phyloP scores from a whole-genome alignment of 208 protist genomes.

The Trichomonas vaginalis region DNA sequence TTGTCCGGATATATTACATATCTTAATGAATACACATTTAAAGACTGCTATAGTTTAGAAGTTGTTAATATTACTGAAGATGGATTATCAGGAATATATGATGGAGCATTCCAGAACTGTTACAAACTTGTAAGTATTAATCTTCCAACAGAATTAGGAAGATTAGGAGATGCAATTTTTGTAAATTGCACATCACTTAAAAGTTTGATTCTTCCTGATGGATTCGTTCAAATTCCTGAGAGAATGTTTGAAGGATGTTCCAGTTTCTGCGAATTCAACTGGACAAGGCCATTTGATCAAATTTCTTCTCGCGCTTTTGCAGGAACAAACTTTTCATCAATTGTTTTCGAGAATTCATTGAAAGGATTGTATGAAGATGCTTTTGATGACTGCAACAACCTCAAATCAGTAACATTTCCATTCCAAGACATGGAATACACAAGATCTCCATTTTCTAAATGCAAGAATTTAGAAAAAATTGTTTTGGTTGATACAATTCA shows the following conservation, averaged over 20 bases:
- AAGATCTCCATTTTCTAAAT: too few species aligned
- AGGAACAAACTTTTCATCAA: too few species aligned
- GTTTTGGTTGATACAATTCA: too few species aligned
- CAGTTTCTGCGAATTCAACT: too few species aligned
- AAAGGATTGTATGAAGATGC: not conserved
- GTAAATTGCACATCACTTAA: not conserved
- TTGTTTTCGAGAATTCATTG: too few species aligned
- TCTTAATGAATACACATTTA: not conserved
- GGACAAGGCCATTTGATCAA: too few species aligned
- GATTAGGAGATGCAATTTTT: not conserved
- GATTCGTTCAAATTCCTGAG: too few species aligned
- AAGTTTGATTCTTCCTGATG: not conserved
- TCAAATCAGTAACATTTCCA: too few species aligned
- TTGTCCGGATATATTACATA: not conserved
- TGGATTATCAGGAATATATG: not conserved
- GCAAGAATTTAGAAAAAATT: too few species aligned
- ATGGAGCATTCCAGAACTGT: not conserved
- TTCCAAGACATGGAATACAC: too few species aligned
- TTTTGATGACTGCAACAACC: not conserved
- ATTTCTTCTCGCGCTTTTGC: too few species aligned
- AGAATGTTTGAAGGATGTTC: too few species aligned
- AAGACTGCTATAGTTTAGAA: not conserved
- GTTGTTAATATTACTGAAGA: not conserved
- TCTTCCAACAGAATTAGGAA: not conserved
- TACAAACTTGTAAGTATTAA: not conserved